Evolutionary conservation across 2,329 filamentous ascomycete genomes (phyloP), one percentile per base, ranked within the genome.

Genomic region (Aureobasidium musti): DNA sequence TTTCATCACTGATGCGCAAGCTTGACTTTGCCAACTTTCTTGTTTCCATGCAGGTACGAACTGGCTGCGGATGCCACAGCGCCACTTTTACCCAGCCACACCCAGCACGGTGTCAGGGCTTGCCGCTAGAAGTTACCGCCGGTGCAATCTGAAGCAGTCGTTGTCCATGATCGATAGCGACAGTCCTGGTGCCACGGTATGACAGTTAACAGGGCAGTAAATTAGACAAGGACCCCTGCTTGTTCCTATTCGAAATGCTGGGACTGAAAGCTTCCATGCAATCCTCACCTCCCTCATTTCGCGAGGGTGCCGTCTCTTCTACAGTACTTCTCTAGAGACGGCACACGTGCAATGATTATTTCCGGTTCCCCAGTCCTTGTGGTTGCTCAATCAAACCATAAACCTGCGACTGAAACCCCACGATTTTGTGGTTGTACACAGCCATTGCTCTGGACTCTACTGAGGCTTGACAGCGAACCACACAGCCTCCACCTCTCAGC

Each of bases 1-100:
- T 26, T 21, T 26, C 35, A 61, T 61, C 57, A 61, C 47, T n/a
- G 23, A 41, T 26, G 45, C 11, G 57, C 43, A 49, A 61, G 41
- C 57, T 60, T 21, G 53, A 26, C 37, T 35, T 23, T 37, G 37
- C 19, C 39, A 43, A 26, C 39, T 63, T 63, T 28, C 59, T 41
- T 63, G 59, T 50, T 63, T 52, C 30, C 43, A 50, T 63, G 59
- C 59, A 63, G 59, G 59, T 63, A 63, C 45, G 45, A 41, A 11
- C 35, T 30, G 41, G 23, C 57, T 49, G 11, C 45, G 13, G 39
- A 30, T 49, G 43, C 57, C 57, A 49, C 57, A 61, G 11, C 14
- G 57, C 57, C 57, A 49, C 56, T 11, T 60, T n/a, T 7, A 37
- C 43, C 41, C 59, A 63, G 59, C 59, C 59, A 63, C 59, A 33